Evolutionary conservation across 2,329 filamentous ascomycete species (phyloP).

Genomic region (Fusarium sp.): DNA sequence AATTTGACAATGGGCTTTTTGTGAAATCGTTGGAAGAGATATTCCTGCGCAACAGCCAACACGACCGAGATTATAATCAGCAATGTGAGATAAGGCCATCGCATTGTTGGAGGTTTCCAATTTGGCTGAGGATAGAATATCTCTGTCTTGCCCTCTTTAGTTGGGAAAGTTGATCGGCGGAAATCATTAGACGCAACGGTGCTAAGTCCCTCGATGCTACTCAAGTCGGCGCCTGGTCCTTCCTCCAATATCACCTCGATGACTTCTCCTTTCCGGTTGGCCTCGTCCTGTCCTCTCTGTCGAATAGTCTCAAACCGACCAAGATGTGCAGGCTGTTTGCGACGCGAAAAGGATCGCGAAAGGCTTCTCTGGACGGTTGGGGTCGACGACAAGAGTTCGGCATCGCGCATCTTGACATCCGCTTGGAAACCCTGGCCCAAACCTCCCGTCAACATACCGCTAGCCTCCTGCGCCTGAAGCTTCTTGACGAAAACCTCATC

Average conservation of each 20-base stretch:
- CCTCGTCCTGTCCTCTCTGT: slow-evolving; percentile 67
- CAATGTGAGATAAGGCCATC: slow-evolving; percentile 68
- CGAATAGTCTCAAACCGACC: slow-evolving; percentile 58
- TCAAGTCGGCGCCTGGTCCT: slow-evolving; percentile 62
- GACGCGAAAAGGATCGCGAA: slow-evolving; percentile 58
- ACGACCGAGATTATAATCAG: slow-evolving; percentile 66
- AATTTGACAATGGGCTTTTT: slow-evolving; percentile 63
- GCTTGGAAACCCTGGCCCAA: slow-evolving; percentile 66
- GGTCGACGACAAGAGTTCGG: slow-evolving; percentile 60
- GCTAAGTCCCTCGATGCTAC: slow-evolving; percentile 61
- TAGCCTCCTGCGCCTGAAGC: slow-evolving; percentile 65
- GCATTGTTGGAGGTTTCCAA: slow-evolving; percentile 76
- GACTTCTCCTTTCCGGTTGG: slow-evolving; percentile 69
- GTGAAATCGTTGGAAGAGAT: slow-evolving; percentile 64
- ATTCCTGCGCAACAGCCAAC: slow-evolving; percentile 66
- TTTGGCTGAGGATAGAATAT: slow-evolving; percentile 73
- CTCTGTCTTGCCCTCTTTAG: slow-evolving; percentile 56
- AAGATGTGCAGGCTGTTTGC: slow-evolving; percentile 41
- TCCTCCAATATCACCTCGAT: slow-evolving; percentile 67
- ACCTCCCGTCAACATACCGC: slow-evolving; percentile 68
- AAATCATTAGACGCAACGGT: slow-evolving; percentile 47
- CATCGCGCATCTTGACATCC: slow-evolving; percentile 60
- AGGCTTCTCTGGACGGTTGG: slow-evolving; percentile 52
- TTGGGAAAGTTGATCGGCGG: slow-evolving; percentile 55
- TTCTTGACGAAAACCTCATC: slow-evolving; percentile 60